Evolutionary conservation across 2,329 filamentous ascomycete genomes (phyloP).

Genomic region (Akanthomyces uredinophilus): DNA sequence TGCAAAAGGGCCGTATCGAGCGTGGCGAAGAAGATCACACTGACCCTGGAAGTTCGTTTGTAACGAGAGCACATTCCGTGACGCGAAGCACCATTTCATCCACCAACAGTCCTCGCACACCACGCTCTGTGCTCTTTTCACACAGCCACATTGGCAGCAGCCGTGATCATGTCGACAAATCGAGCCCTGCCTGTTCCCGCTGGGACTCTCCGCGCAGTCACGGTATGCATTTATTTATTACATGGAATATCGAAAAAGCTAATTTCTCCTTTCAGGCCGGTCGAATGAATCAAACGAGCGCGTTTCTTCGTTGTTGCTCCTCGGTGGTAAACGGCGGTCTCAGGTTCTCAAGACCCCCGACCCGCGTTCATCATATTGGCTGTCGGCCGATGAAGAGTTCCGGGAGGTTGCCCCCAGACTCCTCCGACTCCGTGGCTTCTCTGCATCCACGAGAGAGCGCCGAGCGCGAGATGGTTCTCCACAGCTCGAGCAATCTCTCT

Average conservation of each 20-base stretch:
- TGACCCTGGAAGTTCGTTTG: constrained; percentile 25
- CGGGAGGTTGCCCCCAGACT: constrained; percentile 17
- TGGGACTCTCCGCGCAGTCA: constrained; percentile 7
- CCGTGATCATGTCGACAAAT: neutral
- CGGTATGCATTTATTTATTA: neutral
- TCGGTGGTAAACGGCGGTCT: constrained; percentile 7
- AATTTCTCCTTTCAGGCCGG: neutral
- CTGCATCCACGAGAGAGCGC: constrained; percentile 20
- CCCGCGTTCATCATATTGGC: constrained; percentile 3
- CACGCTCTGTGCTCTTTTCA: constrained; percentile 20
- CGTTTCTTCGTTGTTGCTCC: constrained; percentile 4
- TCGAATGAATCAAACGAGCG: constrained; percentile 8
- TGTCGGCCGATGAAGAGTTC: constrained; percentile 9
- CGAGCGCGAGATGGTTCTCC: constrained; percentile 6
- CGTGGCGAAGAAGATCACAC: constrained; percentile 35
- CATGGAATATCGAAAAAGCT: neutral
- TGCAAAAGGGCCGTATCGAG: constrained; percentile 29
- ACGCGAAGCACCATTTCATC: constrained; percentile 29
- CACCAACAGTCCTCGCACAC: constrained; percentile 22
- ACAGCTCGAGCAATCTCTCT: constrained; percentile 20
- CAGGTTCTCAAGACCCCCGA: constrained; percentile 8
- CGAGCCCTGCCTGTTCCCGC: constrained; percentile 3
- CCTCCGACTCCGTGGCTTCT: constrained; percentile 22
- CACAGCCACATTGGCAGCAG: neutral
- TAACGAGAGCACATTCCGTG: constrained; percentile 24